These are phyloP conservation scores for Euptelea pleiosperma DNA, from an alignment of 164 flowering plant species.

Conservation along the genomic window DNA sequence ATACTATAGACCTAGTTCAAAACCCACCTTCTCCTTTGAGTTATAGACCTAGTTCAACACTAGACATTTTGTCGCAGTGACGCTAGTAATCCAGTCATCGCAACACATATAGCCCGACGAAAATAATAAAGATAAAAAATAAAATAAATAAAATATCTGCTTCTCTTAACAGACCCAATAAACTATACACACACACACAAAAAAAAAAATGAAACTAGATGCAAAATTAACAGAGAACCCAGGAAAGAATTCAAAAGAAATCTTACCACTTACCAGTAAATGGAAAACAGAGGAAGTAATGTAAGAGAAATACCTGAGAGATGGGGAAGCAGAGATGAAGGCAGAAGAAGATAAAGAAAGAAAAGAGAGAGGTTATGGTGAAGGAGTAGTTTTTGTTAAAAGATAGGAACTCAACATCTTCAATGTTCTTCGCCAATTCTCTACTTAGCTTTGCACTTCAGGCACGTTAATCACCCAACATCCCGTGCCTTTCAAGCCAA, in stretches of 20 bases:
- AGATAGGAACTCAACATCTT: slow-evolving; percentile 21
- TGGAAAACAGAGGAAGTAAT: neutral
- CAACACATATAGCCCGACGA: no score
- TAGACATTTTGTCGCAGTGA: no score
- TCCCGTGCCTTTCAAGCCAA: slow-evolving; percentile 25
- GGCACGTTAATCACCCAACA: slow-evolving; percentile 18
- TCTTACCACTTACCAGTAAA: no score
- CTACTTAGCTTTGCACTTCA: slow-evolving; percentile 25
- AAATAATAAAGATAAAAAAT: no score
- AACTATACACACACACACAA: no score
- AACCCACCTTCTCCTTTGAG: no score
- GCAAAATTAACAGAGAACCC: neutral
- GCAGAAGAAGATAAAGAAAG: neutral
- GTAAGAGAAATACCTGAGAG: slow-evolving; percentile 2
- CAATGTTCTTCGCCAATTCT: neutral
- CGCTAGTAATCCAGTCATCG: no score
- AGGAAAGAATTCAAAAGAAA: neutral
- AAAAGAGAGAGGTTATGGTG: neutral
- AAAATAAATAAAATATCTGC: no score
- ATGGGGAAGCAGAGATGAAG: neutral
- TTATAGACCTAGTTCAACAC: no score
- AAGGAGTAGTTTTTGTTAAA: neutral
- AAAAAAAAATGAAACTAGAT: no score
- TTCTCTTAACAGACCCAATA: neutral
- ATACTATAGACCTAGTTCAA: no score